A percentile compares a stretch with the other conserved stretches of the same genome.
phyloP scores from a whole-genome alignment of 441 rosid species.

The Gossypium aridum region DNA sequence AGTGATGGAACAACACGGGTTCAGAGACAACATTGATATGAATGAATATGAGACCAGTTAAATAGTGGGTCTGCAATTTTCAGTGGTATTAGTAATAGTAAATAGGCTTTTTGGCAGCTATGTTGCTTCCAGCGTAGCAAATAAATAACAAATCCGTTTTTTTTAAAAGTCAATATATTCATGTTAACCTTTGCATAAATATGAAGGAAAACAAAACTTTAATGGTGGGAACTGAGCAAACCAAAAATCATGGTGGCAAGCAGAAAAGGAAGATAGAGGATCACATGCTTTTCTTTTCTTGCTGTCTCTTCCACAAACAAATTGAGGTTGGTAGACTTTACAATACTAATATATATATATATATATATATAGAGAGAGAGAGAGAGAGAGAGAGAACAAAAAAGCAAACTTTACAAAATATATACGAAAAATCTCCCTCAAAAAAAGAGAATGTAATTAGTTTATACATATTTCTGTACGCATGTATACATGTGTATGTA shows the following conservation, averaged over 20 bases:
- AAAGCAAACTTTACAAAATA: neutral
- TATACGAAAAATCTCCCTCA: neutral
- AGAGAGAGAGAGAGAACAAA: no score
- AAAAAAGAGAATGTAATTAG: neutral
- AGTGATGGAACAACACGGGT: slow-evolving; percentile 19
- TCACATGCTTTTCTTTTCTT: slow-evolving; percentile 33
- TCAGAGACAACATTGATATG: slow-evolving; percentile 6
- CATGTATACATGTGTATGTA: neutral
- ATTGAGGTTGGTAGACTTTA: slow-evolving; percentile 15
- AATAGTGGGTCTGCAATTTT: slow-evolving; percentile 14
- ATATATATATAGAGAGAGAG: no score
- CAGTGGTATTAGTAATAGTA: neutral
- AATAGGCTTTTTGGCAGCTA: no score
- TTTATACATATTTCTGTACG: neutral
- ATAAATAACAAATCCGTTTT: no score
- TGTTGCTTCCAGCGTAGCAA: no score
- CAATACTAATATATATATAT: no score
- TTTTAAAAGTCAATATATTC: no score
- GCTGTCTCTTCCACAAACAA: slow-evolving; percentile 1
- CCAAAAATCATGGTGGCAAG: slow-evolving; percentile 19
- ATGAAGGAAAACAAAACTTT: slow-evolving; percentile 24
- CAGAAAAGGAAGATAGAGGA: slow-evolving; percentile 17
- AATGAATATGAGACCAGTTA: slow-evolving; percentile 7
- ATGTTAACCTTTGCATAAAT: neutral
- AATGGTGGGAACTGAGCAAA: slow-evolving; percentile 25